A percentile compares a stretch with the other conserved stretches of the same genome.
These are phyloP conservation scores for Didymella lethalis DNA, from an alignment of 2,329 filamentous ascomycete genomes.

Conservation along the genomic window DNA sequence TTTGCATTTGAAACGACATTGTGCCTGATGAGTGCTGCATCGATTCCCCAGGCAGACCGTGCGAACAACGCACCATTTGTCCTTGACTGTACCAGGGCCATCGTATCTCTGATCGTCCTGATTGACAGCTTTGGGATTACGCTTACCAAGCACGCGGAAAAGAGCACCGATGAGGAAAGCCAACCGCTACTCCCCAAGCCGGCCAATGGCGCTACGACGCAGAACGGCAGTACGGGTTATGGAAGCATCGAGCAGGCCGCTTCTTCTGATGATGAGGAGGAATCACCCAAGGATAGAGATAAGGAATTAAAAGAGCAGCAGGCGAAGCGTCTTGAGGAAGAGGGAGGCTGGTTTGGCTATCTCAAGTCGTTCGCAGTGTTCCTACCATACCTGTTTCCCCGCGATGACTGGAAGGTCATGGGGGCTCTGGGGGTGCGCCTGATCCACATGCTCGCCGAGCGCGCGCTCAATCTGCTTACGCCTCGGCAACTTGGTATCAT, in stretches of 20 bases:
- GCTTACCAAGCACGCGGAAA: constrained; percentile 39
- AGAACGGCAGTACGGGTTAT: constrained; percentile 50
- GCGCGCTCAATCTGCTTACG: constrained; percentile 77
- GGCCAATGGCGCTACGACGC: constrained; percentile 47
- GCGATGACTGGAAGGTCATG: constrained; percentile 71
- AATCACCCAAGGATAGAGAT: constrained; percentile 60
- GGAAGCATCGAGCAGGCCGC: constrained; percentile 41
- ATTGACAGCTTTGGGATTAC: constrained; percentile 43
- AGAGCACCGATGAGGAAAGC: constrained; percentile 62
- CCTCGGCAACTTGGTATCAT: constrained; percentile 84
- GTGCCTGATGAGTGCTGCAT: constrained; percentile 36
- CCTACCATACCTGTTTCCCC: constrained; percentile 80
- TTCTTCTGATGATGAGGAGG: constrained; percentile 49
- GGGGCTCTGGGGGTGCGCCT: constrained; percentile 71
- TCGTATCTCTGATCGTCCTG: constrained; percentile 36
- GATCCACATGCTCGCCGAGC: constrained; percentile 72
- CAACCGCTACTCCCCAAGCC: constrained; percentile 64
- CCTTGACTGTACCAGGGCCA: constrained; percentile 32
- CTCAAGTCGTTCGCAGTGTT: constrained; percentile 77
- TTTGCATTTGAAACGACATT: constrained; percentile 44
- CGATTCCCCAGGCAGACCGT: constrained; percentile 24
- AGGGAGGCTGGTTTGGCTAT: constrained; percentile 80
- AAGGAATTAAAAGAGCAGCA: constrained; percentile 63
- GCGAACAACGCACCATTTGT: constrained; percentile 34
- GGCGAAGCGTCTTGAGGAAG: constrained; percentile 72